Conservation (phyloP, 106 monocot genomes). For the Dioscorea alata region DNA sequence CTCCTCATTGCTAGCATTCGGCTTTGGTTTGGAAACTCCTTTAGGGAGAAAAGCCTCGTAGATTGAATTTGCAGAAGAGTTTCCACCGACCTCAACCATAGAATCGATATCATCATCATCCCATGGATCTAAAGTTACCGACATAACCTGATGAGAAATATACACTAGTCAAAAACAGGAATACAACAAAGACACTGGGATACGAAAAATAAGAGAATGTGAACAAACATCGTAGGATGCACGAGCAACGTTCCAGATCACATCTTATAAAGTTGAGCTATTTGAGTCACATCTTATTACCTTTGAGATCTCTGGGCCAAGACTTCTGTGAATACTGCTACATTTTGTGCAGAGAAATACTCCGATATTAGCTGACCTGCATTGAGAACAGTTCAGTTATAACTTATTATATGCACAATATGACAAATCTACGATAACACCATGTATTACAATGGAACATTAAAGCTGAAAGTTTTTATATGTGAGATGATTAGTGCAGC, state of each 20-base stretch:
- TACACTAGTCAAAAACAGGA: background rate
- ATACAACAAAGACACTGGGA: background rate
- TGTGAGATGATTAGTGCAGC: too few relatives aligned
- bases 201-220: background rate
- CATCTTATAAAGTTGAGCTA: too few relatives aligned
- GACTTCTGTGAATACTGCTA: slow-evolving; percentile 45
- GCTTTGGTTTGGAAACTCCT: slow-evolving; percentile 45
- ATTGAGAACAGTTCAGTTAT: background rate
- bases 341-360: slow-evolving; percentile 66
- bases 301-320: slow-evolving; percentile 65
- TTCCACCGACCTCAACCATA: slow-evolving; percentile 91
- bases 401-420: too few relatives aligned
- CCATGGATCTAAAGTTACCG: slow-evolving; percentile 87
- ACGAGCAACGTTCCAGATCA: background rate
- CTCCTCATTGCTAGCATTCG: slow-evolving; percentile 60
- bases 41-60: slow-evolving; percentile 86
- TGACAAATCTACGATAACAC: too few relatives aligned
- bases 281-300: slow-evolving; percentile 5
- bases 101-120: slow-evolving; percentile 67
- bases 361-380: slow-evolving; percentile 59
- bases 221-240: background rate
- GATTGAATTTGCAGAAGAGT: slow-evolving; percentile 84
- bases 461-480: too few relatives aligned
- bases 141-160: slow-evolving; percentile 56
- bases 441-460: too few relatives aligned